A percentile compares a stretch with the other conserved stretches of the same genome.
phyloP scores from a whole-genome alignment of 352 stramenopile species.

The Saprolegnia parasitica region DNA sequence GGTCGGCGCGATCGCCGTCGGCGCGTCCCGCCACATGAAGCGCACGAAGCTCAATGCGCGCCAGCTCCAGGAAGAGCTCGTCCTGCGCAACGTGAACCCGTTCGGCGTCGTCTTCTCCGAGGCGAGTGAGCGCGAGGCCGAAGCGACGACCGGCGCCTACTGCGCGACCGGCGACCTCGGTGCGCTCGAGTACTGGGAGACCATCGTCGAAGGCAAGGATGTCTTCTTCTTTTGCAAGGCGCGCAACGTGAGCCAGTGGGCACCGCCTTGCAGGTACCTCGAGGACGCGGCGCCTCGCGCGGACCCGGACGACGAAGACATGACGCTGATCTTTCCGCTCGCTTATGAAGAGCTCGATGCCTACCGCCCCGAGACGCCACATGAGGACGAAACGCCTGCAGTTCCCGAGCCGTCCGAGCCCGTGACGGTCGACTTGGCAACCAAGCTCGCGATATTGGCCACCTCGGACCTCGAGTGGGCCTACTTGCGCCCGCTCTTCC shows the following conservation, averaged over 20 bases:
- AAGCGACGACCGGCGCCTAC: neutral
- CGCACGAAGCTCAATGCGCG: neutral
- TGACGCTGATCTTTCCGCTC: neutral
- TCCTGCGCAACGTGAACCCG: constrained; percentile 26
- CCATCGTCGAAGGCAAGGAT: constrained; percentile 2
- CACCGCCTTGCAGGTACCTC: constrained; percentile 15
- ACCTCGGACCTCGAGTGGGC: neutral
- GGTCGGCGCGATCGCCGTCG: neutral
- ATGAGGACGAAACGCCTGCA: neutral
- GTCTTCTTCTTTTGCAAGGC: constrained; percentile 28
- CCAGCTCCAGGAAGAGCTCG: constrained; percentile 20
- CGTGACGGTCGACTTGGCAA: neutral
- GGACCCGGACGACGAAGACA: constrained; percentile 2
- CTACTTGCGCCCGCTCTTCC: neutral
- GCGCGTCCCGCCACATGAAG: neutral
- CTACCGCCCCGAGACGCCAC: neutral
- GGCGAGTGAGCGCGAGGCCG: neutral
- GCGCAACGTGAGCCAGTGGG: constrained; percentile 18
- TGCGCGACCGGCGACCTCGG: constrained; percentile 22
- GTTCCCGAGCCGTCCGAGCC: neutral
- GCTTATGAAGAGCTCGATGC: neutral
- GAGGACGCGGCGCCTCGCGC: neutral
- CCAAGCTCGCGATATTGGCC: neutral
- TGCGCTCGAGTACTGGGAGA: constrained; percentile 25
- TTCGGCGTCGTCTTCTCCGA: constrained; percentile 24